Base-by-base conservation (phyloP, 371 early-diverging fungal species). In the Haplosporangium sp. region DNA sequence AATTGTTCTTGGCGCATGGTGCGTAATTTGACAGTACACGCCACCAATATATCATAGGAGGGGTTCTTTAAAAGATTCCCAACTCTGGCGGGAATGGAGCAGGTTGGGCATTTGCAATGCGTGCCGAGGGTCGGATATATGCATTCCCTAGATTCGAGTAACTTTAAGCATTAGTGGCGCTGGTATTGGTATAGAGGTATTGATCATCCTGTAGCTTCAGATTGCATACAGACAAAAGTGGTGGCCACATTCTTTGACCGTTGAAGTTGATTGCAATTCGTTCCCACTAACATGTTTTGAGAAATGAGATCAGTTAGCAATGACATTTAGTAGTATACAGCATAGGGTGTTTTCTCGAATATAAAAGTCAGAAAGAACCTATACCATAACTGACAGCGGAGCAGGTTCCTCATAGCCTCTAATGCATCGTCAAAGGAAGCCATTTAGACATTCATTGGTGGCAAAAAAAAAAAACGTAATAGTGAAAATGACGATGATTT, bases 41-140 rank as follows among this genome's bases (percentile, higher is more conserved):
- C 80, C 63, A 80, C 67, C 63, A 80, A 62, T n/a, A 73, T 73
- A 23, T 80, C 80, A 29, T 80, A 73, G 14, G 73, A 69, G 2
- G 73, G 69, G 50, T 69, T 67, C 45, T 53, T 51, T 11, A 80
- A 51, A n/a, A 80, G 53, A 57, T 80, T 80, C 5, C 73, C 73
- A 3, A 80, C 80, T 18, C 69, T 58, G 1, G 80, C 80, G 0
- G 73, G 73, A 20, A 73, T 64, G 12, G 29, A 20, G 38, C 80
- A 80, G 1, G 80, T 80, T 6, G 80, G 80, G 40, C 80, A 80
- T 41, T 59, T 41, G 37, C 80, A 73, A 6, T 12, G n/a, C 0
- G 66, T 65, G 7, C 80, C 80, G 11, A 80, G 60, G 2, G 42
- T 47, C 6, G 73, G 53, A 51, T 73, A 65, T n/a, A 80, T 73